Evolutionary conservation across 768 basidiomycete species (phyloP).

Genomic region (Phaffia tasmanica): DNA sequence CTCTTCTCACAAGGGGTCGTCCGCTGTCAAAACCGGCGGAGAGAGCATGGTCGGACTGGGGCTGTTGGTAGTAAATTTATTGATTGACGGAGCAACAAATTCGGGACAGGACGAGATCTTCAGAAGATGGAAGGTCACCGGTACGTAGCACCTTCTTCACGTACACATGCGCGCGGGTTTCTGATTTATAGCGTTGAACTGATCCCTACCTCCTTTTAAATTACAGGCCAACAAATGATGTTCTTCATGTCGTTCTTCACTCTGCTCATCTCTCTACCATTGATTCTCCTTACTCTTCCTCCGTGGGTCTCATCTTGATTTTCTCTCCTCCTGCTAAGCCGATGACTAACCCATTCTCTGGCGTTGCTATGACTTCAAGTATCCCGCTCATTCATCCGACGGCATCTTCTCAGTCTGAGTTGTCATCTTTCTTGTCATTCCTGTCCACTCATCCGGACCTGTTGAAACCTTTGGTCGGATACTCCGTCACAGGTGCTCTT

Average conservation of each 20-base stretch:
- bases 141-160: not conserved
- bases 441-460: conserved; percentile 66
- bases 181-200: not conserved
- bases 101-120: conserved; percentile 97
- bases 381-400: conserved; percentile 23
- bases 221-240: conserved; percentile 97
- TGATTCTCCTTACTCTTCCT: conserved; percentile 42
- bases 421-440: conserved; percentile 54
- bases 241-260: conserved; percentile 92
- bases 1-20: conserved; percentile 6
- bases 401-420: conserved; percentile 19
- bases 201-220: conserved; percentile 41
- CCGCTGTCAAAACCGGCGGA: not conserved
- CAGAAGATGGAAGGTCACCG: conserved; percentile 26
- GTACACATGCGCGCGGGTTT: not conserved
- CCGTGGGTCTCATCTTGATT: conserved; percentile 49
- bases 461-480: conserved; percentile 61
- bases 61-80: conserved; percentile 72
- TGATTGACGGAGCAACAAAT: conserved; percentile 86
- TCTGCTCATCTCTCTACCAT: conserved; percentile 55
- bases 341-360: too few species aligned
- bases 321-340: conserved; percentile 38
- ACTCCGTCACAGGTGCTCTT: conserved; percentile 78
- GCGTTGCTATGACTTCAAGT: not conserved
- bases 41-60: conserved; percentile 51